Conservation (phyloP, 192 early-diverging fungal species). For the Coemansia sp. region DNA sequence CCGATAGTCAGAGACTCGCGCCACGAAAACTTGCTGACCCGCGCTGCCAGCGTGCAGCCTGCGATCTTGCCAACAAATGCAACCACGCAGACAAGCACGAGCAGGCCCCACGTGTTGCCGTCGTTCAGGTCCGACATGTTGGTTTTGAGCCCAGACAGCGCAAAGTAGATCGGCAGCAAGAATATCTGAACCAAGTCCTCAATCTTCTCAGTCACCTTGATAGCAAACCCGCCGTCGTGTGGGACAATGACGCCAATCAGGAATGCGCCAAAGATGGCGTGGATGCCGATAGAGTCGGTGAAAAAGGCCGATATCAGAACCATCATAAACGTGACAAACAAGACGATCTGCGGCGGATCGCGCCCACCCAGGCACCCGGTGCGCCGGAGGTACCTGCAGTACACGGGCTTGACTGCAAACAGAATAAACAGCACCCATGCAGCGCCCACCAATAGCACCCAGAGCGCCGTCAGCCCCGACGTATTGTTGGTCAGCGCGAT, state of each 20-base stretch:
- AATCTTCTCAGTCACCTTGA: constrained; percentile 86
- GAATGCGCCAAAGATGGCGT: constrained; percentile 94
- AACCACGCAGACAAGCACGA: constrained; percentile 71
- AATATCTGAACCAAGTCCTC: constrained; percentile 86
- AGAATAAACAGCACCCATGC: constrained; percentile 72
- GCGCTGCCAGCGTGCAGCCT: constrained; percentile 72
- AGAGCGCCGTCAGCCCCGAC: constrained; percentile 70
- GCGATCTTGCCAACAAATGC: constrained; percentile 85
- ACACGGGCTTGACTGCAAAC: constrained; percentile 65
- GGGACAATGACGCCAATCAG: constrained; percentile 83
- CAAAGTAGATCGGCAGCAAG: constrained; percentile 92
- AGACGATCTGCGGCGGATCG: constrained; percentile 52
- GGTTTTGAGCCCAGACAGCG: constrained; percentile 89
- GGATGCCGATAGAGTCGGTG: constrained; percentile 84
- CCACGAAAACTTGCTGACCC: constrained; percentile 67
- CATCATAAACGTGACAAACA: constrained; percentile 72
- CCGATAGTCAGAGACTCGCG: constrained; percentile 85
- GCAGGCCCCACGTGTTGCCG: constrained; percentile 70
- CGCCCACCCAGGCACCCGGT: constrained; percentile 33
- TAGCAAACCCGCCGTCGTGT: constrained; percentile 82
- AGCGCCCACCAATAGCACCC: constrained; percentile 71
- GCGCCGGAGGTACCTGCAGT: constrained; percentile 32
- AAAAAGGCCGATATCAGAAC: constrained; percentile 75
- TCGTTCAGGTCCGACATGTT: constrained; percentile 72
- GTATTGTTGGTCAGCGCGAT: constrained; percentile 81